Conservation (phyloP, 148 eudicot genomes). For the Pharnaceum exiguum region DNA sequence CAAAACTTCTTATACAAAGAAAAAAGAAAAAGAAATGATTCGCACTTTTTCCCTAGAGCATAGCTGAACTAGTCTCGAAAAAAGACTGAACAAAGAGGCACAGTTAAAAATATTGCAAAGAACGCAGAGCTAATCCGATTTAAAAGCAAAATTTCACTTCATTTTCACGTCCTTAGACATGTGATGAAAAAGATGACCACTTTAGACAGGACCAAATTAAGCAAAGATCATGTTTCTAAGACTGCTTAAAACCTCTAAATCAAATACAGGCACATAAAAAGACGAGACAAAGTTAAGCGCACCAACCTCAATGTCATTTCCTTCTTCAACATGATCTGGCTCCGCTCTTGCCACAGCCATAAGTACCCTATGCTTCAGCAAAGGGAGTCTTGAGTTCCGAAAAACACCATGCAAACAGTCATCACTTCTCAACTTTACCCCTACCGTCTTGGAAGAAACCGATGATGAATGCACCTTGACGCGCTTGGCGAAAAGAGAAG, state of each 20-base stretch:
- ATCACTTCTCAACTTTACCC: slow-evolving; percentile 6
- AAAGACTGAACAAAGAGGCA: no score
- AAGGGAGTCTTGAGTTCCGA: slow-evolving; percentile 18
- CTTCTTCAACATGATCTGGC: slow-evolving; percentile 38
- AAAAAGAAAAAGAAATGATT: neutral
- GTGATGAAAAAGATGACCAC: no score
- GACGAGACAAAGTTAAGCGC: slow-evolving; percentile 3
- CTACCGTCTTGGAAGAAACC: slow-evolving; percentile 16
- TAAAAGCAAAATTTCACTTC: no score
- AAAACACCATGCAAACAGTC: slow-evolving; percentile 8
- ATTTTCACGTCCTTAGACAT: no score
- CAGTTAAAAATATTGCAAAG: no score
- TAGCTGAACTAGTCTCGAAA: neutral
- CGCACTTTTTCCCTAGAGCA: neutral
- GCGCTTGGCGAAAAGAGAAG: slow-evolving; percentile 13
- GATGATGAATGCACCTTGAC: slow-evolving; percentile 16
- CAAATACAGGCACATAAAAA: neutral
- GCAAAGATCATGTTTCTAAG: neutral
- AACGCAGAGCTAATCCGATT: no score
- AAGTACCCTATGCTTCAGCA: slow-evolving; percentile 13
- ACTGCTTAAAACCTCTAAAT: no score
- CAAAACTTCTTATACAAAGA: neutral
- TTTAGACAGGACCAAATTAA: no score
- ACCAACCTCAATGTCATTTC: slow-evolving; percentile 38
- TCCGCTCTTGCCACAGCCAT: slow-evolving; percentile 44